Percentiles rank a stretch among this genome's conserved stretches.
Evolutionary conservation across 1,284 basidiomycete species (phyloP).

Genomic region (Mycena citricolor): DNA sequence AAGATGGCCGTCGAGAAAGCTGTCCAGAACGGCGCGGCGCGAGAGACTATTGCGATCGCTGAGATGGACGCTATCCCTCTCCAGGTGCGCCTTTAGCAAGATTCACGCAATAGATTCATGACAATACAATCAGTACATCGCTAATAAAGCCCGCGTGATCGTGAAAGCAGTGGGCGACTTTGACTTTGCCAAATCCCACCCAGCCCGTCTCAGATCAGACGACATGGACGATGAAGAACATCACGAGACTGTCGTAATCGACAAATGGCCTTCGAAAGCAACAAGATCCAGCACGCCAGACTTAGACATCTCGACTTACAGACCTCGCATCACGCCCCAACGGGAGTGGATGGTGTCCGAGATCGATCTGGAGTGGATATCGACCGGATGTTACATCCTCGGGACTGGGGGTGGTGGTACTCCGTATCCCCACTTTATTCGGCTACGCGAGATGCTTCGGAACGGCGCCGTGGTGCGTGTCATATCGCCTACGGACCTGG

Average conservation of each 20-base stretch:
- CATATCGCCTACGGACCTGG: slow-evolving; percentile 27
- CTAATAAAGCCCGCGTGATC: slow-evolving; percentile 48
- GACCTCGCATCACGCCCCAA: slow-evolving; percentile 31
- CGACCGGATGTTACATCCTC: slow-evolving; percentile 52
- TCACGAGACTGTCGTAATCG: slow-evolving; percentile 6
- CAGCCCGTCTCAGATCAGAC: background rate
- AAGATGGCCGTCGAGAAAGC: slow-evolving; percentile 38
- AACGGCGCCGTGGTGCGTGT: slow-evolving; percentile 44
- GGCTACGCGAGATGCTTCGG: slow-evolving; percentile 47
- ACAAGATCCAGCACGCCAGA: background rate
- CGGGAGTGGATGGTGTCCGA: slow-evolving; percentile 42
- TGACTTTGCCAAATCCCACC: slow-evolving; percentile 25
- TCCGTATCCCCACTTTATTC: slow-evolving; percentile 46
- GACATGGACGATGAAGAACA: slow-evolving; percentile 3
- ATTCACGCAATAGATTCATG: too few relatives aligned
- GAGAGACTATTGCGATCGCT: slow-evolving; percentile 33
- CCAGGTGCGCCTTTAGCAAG: slow-evolving; percentile 20
- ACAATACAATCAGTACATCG: slow-evolving; percentile 44
- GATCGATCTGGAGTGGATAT: slow-evolving; percentile 49
- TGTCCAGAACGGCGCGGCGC: slow-evolving; percentile 45
- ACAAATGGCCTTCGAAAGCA: slow-evolving; percentile 12
- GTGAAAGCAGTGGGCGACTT: slow-evolving; percentile 55
- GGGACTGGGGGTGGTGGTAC: slow-evolving; percentile 57
- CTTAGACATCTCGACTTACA: slow-evolving; percentile 32
- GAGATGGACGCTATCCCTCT: slow-evolving; percentile 39